A percentile compares a stretch with the other conserved stretches of the same genome.
These are phyloP conservation scores for Coemansia sp. DNA, from an alignment of 192 early-diverging fungal species.

Conservation along the genomic window DNA sequence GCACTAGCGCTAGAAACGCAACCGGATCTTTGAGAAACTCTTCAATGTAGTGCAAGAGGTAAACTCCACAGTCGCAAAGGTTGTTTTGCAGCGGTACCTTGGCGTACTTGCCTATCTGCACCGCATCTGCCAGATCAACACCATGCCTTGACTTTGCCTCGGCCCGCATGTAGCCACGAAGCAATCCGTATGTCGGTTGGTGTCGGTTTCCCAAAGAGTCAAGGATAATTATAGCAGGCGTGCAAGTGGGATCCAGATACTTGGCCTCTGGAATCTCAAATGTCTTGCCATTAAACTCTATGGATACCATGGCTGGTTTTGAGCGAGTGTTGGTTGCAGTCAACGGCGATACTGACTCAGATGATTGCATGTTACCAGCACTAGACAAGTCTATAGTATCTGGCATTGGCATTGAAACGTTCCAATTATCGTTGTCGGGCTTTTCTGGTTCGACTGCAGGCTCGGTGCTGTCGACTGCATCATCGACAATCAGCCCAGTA, in stretches of 20 bases:
- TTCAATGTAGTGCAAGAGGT: slow-evolving; percentile 77
- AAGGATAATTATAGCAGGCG: slow-evolving; percentile 35
- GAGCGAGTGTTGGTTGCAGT: neutral
- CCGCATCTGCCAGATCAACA: slow-evolving; percentile 24
- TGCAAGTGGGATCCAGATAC: slow-evolving; percentile 22
- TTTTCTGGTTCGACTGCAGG: neutral
- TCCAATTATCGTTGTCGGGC: neutral
- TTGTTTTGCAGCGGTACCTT: slow-evolving; percentile 76
- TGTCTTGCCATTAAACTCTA: slow-evolving; percentile 18
- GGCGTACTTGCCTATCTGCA: slow-evolving; percentile 54
- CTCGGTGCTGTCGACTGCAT: neutral
- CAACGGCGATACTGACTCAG: neutral
- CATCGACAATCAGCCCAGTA: too few species aligned
- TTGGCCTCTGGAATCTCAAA: slow-evolving; percentile 13
- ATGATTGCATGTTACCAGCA: neutral
- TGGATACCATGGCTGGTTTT: slow-evolving; percentile 4
- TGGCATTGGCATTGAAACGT: too few species aligned
- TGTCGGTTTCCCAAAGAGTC: slow-evolving; percentile 50
- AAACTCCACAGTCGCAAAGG: slow-evolving; percentile 86
- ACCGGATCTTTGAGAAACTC: slow-evolving; percentile 58
- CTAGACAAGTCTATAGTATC: neutral
- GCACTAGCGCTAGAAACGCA: slow-evolving; percentile 16
- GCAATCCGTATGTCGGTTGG: slow-evolving; percentile 30
- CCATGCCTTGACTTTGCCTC: slow-evolving; percentile 59
- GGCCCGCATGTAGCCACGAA: slow-evolving; percentile 51